Conservation (phyloP, 768 basidiomycete genomes). For the Solioccasus polychromus region DNA sequence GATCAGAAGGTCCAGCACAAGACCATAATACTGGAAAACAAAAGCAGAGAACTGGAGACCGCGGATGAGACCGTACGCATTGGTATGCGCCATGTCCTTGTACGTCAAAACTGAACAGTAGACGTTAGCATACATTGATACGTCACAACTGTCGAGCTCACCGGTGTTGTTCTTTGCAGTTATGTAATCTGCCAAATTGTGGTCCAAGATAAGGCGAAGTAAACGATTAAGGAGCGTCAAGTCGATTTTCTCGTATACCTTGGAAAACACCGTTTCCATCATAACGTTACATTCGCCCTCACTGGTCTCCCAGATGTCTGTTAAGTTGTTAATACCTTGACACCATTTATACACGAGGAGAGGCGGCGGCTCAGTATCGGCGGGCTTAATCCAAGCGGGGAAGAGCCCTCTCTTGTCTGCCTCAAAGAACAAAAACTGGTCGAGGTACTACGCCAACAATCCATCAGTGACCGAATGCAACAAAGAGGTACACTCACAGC, state of each 20-base stretch:
- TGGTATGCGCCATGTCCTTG: slow-evolving; percentile 98
- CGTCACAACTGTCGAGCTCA: slow-evolving; percentile 21
- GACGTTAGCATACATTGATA: not conserved
- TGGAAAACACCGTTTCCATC: slow-evolving; percentile 97
- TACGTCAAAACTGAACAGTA: slow-evolving; percentile 65
- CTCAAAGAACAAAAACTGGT: slow-evolving; percentile 98
- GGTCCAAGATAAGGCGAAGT: slow-evolving; percentile 93
- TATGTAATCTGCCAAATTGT: slow-evolving; percentile 98
- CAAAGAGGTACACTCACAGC: slow-evolving; percentile 52
- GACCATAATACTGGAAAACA: slow-evolving; percentile 98
- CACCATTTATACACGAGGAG: slow-evolving; percentile 99
- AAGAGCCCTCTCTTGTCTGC: slow-evolving; percentile 97
- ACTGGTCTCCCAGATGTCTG: slow-evolving; percentile 96
- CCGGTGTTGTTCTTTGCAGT: slow-evolving; percentile 98
- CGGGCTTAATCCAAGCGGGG: slow-evolving; percentile 99
- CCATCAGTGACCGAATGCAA: slow-evolving; percentile 6
- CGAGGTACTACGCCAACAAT: slow-evolving; percentile 63
- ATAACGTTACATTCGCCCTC: slow-evolving; percentile 98
- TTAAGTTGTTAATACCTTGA: slow-evolving; percentile 98
- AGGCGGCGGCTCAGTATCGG: slow-evolving; percentile 95
- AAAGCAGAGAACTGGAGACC: slow-evolving; percentile 98
- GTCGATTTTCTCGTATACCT: slow-evolving; percentile 99
- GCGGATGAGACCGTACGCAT: slow-evolving; percentile 94
- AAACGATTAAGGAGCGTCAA: slow-evolving; percentile 93
- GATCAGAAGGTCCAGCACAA: slow-evolving; percentile 92